phyloP scores from a whole-genome alignment of 139 green algal genomes.

The Chlorella sorokiniana region DNA sequence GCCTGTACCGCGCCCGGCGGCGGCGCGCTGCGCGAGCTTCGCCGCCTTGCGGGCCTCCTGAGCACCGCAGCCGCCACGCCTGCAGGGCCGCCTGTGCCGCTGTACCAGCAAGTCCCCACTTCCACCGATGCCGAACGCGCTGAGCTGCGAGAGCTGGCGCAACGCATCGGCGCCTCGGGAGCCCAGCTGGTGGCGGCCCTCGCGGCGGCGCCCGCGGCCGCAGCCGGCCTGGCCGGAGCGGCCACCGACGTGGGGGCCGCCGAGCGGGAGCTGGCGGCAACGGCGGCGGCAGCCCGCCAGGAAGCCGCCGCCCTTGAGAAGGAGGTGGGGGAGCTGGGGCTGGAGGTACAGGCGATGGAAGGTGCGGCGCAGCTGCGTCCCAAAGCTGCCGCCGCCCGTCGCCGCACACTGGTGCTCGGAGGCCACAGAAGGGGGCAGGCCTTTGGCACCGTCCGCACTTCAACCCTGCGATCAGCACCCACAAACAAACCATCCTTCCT shows the following conservation, averaged over 20 bases:
- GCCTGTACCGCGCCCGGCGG: constrained; percentile 82
- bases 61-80: not conserved
- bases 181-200: not conserved
- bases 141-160: not conserved
- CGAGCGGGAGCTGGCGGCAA: constrained; percentile 20
- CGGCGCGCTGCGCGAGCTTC: constrained; percentile 77
- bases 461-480: no score
- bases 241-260: not conserved
- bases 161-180: not conserved
- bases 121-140: not conserved
- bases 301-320: constrained; percentile 9
- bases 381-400: no score
- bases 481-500: not conserved
- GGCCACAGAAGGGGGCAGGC: no score
- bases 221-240: not conserved
- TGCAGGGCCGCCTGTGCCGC: not conserved
- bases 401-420: no score
- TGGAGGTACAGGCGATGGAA: constrained; percentile 20
- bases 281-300: constrained; percentile 7
- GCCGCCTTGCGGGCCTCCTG: constrained; percentile 68
- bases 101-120: not conserved
- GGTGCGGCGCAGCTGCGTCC: not conserved
- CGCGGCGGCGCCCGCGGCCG: not conserved
- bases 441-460: no score
- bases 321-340: constrained; percentile 10